phyloP scores from a whole-genome alignment of 208 protist species.

The Acanthamoeba culbertsoni region DNA sequence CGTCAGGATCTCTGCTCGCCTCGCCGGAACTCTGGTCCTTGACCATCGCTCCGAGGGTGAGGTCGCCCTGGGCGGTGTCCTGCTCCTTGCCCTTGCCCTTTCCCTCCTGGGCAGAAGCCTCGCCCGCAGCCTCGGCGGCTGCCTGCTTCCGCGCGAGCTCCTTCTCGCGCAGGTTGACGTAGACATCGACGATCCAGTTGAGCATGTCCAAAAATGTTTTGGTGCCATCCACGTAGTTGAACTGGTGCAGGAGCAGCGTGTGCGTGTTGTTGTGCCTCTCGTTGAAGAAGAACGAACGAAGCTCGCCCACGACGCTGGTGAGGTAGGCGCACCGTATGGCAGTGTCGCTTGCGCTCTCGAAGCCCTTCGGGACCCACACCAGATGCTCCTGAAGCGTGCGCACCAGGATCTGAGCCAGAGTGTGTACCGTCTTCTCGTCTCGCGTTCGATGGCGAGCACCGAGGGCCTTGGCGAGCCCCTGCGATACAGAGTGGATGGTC shows the following conservation, averaged over 20 bases:
- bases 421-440: constrained; percentile 17
- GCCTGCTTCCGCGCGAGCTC: not conserved
- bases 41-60: not conserved
- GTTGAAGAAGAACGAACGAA: constrained; percentile 55
- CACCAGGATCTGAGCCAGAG: not conserved
- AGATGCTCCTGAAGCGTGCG: constrained; percentile 22
- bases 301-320: constrained; percentile 48
- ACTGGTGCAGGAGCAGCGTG: constrained; percentile 51
- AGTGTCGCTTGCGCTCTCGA: not conserved
- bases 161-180: not conserved
- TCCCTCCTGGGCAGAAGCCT: not conserved
- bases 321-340: constrained; percentile 17
- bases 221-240: constrained; percentile 47
- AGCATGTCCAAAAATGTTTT: not conserved
- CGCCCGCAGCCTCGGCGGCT: not conserved
- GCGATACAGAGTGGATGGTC: constrained; percentile 46
- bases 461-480: constrained; percentile 38
- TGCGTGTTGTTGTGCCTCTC: constrained; percentile 27
- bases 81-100: constrained; percentile 57
- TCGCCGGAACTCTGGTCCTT: not conserved
- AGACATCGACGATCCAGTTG: not conserved
- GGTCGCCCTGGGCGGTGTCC: not conserved
- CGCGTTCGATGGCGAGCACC: not conserved
- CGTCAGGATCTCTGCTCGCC: not conserved
- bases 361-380: constrained; percentile 27